Evolutionary conservation across 805 yeast species (phyloP), one percentile per base, ranked within the genome.

Genomic region (Candida berthetii): DNA sequence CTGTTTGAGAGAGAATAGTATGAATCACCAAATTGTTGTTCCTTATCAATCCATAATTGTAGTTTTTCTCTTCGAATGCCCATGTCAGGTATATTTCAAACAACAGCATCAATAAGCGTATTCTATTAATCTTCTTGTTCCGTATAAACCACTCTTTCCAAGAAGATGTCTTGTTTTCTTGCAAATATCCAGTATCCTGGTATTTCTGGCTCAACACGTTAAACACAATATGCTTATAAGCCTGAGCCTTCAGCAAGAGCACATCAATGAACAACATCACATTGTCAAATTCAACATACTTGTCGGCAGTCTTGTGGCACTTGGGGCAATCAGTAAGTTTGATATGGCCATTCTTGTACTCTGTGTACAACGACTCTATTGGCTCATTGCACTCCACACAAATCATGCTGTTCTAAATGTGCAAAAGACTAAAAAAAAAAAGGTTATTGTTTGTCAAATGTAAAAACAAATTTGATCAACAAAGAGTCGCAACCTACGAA

Each of bases 21-120:
- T 53, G 53, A 32, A 71, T 57, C 1, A 73, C 54, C 10, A 55
- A 37, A 16, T 53, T 44, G 4, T 49, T 40, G 25, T 38, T 46
- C 16, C 16, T 9, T 45, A 46, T n/a, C 42, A 49, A 36, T 35
- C 29, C 40, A 19, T 51, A 59, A 27, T 54, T 47, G 32, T 54
- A 53, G 42, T 71, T 74, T 49, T 76, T 78, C 59, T 91, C 99
- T 46, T 85, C 90, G 42, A 82, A 78, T 0, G 96, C 96, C 98
- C 99, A 93, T 1, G 79, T 80, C 40, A 93, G 61, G 58, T 93
- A 93, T 4, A 91, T 91, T 52, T 93, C 97, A 53, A 91, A 88
- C 14, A 93, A 69, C 0, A 85, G 65, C 40, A 84, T 69, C 31
- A 91, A 66, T 3, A 85, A 49, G 49, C 84, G 64, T 31, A 84